Evolutionary conservation across 495 filamentous ascomycete genomes (phyloP), one percentile per base, ranked within the genome.

Genomic region (Pyronema omphalodes): DNA sequence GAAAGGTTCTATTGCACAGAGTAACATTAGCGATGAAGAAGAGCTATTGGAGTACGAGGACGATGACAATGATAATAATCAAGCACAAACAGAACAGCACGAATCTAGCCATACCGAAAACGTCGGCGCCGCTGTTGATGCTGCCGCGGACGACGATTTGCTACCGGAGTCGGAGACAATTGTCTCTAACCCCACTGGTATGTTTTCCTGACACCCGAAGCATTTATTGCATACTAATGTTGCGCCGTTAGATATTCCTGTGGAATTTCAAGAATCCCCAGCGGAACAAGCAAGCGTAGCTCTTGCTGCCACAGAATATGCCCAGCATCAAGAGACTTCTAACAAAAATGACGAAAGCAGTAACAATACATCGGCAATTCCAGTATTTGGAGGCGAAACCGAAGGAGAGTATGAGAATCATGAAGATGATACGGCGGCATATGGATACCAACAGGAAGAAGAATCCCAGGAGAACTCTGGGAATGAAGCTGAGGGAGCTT

Each of bases 11-110:
- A 35, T 7, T 15, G 33, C 35, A 35, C 7, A 41, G 39, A 36
- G 54, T 9, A 50, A 53, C 17, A 41, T 41, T 17, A 41, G 15
- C 11, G 39, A 41, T 12, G 53, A 56, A 45, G 41, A 53, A 14
- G 12, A 37, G 12, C 46, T 54, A 9, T 44, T 52, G 37, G 56
- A 62, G 19, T 58, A 51, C 1, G 60, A 66, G 12, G 60, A 53
- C n/a, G 54, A 64, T 5, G 58, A 62, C 11, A 41, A 41, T 41
- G 39, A 41, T 17, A 41, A 17, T 41, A 6, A 12, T 12, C 39
- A 41, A 41, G 39, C 39, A 12, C 39, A 12, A 12, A 41, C 39
- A 41, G 39, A 41, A 41, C 39, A 41, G 39, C 39, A 12, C 39
- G 15, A 17, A 41, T 17, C 39, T 1, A 41, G 39, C 39, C 39